Conservation (phyloP, 805 yeast species). For the Wickerhamiella dianesei region DNA sequence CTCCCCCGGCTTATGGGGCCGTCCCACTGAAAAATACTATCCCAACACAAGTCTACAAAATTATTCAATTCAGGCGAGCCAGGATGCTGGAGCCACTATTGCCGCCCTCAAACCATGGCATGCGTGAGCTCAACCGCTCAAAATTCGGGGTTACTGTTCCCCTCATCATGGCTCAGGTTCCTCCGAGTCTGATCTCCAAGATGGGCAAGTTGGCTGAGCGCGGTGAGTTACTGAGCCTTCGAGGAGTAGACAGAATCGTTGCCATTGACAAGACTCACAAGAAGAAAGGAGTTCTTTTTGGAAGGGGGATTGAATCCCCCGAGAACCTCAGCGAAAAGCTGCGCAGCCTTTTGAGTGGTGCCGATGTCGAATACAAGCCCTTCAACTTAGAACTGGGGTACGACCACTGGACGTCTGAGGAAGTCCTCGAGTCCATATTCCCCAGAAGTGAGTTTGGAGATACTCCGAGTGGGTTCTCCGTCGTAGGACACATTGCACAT, state of each 20-base stretch:
- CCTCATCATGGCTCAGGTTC: conserved; percentile 54
- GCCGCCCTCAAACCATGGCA: conserved; percentile 59
- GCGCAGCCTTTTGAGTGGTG: conserved; percentile 33
- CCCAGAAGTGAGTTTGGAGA: conserved; percentile 58
- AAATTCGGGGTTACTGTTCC: conserved; percentile 46
- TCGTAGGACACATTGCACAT: conserved; percentile 94
- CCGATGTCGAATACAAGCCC: conserved; percentile 35
- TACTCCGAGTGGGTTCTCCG: conserved; percentile 80
- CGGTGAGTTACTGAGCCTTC: conserved; percentile 52
- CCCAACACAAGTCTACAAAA: background rate
- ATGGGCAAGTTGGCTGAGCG: conserved; percentile 44
- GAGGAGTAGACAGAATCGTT: conserved; percentile 60
- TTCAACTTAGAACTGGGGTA: conserved; percentile 51
- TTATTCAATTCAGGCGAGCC: background rate
- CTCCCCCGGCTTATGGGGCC: background rate
- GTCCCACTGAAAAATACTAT: background rate
- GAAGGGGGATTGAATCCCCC: conserved; percentile 29
- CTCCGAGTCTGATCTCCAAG: conserved; percentile 44
- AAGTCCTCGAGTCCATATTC: conserved; percentile 59
- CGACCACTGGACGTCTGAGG: conserved; percentile 80
- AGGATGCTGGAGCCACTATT: background rate
- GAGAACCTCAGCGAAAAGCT: conserved; percentile 32
- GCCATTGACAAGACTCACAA: conserved; percentile 22
- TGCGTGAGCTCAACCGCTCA: conserved; percentile 52
- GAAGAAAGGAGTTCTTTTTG: conserved; percentile 46